Percentiles rank a stretch among this genome's conserved stretches.
Evolutionary conservation across 306 rosid genomes (phyloP).

Genomic region (Begonia loranthoides): DNA sequence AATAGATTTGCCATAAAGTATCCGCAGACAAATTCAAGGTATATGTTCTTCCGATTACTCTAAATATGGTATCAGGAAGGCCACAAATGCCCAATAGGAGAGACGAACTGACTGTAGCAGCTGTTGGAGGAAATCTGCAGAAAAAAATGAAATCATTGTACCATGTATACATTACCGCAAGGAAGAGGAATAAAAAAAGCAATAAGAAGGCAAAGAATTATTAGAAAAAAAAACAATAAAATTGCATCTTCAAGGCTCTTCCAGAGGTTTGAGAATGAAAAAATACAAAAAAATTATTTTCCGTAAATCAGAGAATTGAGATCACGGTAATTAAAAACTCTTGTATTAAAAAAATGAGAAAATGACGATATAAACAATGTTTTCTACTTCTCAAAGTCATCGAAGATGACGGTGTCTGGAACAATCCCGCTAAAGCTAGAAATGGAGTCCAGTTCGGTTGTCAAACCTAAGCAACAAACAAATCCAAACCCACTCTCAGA

Average conservation of each 20-base stretch:
- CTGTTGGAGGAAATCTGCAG: slow-evolving; percentile 85
- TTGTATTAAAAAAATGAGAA: background rate
- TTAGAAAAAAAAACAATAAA: no score
- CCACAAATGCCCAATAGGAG: slow-evolving; percentile 91
- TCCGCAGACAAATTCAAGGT: background rate
- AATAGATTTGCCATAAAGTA: no score
- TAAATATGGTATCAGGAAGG: slow-evolving; percentile 86
- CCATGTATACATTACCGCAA: background rate
- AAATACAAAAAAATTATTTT: no score
- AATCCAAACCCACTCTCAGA: background rate
- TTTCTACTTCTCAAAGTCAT: slow-evolving; percentile 63
- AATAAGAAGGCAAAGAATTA: no score
- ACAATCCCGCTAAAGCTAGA: slow-evolving; percentile 91
- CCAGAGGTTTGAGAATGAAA: no score
- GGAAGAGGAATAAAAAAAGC: background rate
- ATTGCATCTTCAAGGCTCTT: no score
- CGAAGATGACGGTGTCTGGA: slow-evolving; percentile 93
- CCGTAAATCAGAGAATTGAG: no score
- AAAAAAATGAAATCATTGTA: slow-evolving; percentile 6
- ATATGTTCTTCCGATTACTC: slow-evolving; percentile 19
- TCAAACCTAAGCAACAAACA: slow-evolving; percentile 21
- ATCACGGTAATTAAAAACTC: no score
- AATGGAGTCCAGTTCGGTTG: slow-evolving; percentile 70
- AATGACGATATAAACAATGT: background rate
- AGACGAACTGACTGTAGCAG: slow-evolving; percentile 91